Percentiles rank a stretch among this genome's conserved stretches.
Evolutionary conservation across 169 alveolate species (phyloP).

Genomic region (Plasmodium relictum): DNA sequence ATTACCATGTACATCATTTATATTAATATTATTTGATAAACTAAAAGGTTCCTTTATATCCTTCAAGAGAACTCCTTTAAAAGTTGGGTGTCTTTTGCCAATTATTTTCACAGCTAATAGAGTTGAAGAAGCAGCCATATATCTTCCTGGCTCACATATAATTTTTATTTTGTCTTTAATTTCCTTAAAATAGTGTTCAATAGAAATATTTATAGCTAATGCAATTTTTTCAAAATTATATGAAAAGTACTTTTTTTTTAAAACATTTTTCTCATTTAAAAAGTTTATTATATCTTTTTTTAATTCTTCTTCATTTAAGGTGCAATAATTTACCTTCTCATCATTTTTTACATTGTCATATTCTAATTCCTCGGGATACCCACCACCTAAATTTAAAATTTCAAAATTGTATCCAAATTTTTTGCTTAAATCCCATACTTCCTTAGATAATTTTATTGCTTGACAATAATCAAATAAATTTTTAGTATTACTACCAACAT

Average conservation of each 20-base stretch:
- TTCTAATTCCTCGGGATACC: constrained; percentile 77
- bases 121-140: constrained; percentile 54
- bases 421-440: constrained; percentile 20
- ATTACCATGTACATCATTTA: background rate
- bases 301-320: constrained; percentile 23
- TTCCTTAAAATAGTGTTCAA: constrained; percentile 56
- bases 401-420: constrained; percentile 33
- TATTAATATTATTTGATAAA: background rate
- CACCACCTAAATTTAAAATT: constrained; percentile 72
- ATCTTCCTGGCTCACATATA: constrained; percentile 76
- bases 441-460: constrained; percentile 64
- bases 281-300: constrained; percentile 30
- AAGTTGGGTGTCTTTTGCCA: constrained; percentile 71
- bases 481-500: constrained; percentile 75
- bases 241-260: constrained; percentile 36
- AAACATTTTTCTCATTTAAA: constrained; percentile 30
- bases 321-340: constrained; percentile 46
- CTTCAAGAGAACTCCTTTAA: constrained; percentile 5
- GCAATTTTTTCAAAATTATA: constrained; percentile 71
- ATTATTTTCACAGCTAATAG: constrained; percentile 57
- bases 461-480: constrained; percentile 56
- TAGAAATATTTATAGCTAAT: constrained; percentile 71
- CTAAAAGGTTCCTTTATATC: constrained; percentile 12
- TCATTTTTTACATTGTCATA: constrained; percentile 37
- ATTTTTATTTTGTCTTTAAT: constrained; percentile 22